phyloP scores from a whole-genome alignment of 2,329 filamentous ascomycete species.

The Epichloe gansuensis region DNA sequence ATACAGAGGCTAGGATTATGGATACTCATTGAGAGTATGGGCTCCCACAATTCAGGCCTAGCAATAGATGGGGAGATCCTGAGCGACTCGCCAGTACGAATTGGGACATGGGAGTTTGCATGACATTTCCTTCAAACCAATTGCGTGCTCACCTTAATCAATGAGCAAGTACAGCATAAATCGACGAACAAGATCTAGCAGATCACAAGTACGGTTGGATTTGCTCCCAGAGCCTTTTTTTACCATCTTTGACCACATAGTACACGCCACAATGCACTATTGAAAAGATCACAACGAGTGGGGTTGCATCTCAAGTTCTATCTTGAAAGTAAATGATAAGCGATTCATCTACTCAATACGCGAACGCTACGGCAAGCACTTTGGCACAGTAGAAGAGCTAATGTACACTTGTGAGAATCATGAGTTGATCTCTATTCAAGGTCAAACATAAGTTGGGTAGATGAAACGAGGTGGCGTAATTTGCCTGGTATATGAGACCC shows the following conservation, averaged over 20 bases:
- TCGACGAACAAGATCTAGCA: background rate
- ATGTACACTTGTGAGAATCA: background rate
- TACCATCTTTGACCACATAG: background rate
- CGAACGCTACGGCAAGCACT: background rate
- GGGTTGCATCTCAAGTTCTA: too few species aligned
- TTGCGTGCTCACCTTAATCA: background rate
- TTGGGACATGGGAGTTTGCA: slow-evolving; percentile 28
- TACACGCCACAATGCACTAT: background rate
- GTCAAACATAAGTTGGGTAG: background rate
- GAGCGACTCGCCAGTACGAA: slow-evolving; percentile 33
- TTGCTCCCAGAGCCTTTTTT: background rate
- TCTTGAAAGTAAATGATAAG: too few species aligned
- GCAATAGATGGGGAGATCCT: slow-evolving; percentile 41
- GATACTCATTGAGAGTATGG: slow-evolving; percentile 72
- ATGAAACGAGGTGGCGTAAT: slow-evolving; percentile 2
- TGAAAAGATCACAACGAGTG: too few species aligned
- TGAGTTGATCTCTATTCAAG: background rate
- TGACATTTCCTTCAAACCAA: background rate
- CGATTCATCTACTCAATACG: background rate
- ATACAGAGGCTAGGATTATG: slow-evolving; percentile 48
- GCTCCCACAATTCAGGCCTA: slow-evolving; percentile 29
- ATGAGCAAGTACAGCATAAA: background rate
- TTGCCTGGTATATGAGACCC: slow-evolving; percentile 7
- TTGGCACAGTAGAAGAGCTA: background rate
- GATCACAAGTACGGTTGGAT: background rate